A percentile compares a stretch with the other conserved stretches of the same genome.
Conservation (phyloP, 202 grass and related monocot genomes). For the Zizania palustris region DNA sequence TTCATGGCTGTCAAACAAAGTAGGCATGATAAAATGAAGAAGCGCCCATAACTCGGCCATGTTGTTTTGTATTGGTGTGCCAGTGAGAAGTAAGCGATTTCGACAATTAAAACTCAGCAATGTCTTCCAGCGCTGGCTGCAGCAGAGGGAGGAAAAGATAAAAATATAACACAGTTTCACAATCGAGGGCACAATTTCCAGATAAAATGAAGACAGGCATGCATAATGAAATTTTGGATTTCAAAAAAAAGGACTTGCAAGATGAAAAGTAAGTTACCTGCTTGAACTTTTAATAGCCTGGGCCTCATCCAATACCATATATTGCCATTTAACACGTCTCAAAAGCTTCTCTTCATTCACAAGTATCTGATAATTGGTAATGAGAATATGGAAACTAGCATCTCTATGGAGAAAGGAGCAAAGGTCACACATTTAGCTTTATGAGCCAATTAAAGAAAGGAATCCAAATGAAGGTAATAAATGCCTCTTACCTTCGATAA, state of each 20-base stretch:
- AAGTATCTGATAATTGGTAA: constrained; percentile 99
- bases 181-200: constrained; percentile 11
- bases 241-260: constrained; percentile 18
- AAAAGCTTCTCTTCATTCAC: constrained; percentile 98
- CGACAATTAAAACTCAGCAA: constrained; percentile 98
- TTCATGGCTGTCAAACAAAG: constrained; percentile 98
- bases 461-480: constrained; percentile 17
- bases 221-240: neutral
- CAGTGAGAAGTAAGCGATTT: constrained; percentile 97
- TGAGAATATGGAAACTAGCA: constrained; percentile 95
- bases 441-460: constrained; percentile 22
- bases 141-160: constrained; percentile 44
- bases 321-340: constrained; percentile 96
- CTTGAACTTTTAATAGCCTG: constrained; percentile 99
- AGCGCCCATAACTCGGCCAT: constrained; percentile 99
- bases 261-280: constrained; percentile 55
- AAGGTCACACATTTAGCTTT: constrained; percentile 37
- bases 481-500: constrained; percentile 67
- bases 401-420: constrained; percentile 57
- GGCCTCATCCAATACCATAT: constrained; percentile 99
- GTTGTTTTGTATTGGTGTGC: constrained; percentile 98
- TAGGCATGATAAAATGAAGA: constrained; percentile 99
- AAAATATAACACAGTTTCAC: constrained; percentile 22
- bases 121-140: constrained; percentile 96
- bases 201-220: constrained; percentile 15